Evolutionary conservation across 306 rosid species (phyloP), one percentile per base, ranked within the genome.

Genomic region (Abrus pulchellus): DNA sequence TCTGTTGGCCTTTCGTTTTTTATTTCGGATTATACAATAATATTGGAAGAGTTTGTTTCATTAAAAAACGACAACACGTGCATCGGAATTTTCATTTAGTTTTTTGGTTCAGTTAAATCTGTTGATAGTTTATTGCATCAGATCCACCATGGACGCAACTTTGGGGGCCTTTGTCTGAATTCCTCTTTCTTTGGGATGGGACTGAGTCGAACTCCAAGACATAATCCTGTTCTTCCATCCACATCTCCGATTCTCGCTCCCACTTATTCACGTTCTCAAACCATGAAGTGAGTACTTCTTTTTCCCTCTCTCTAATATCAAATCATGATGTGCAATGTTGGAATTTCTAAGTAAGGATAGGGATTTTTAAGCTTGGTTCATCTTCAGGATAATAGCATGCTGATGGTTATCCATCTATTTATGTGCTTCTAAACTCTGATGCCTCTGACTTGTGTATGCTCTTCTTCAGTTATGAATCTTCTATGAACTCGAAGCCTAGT

Each of bases 261-360:
- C 77, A 62, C 54, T 64, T 74, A 32, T 73, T 83, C 88, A 68
- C 66, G 27, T 65, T 76, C 88, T 71, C 74, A 70, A 86, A 80
- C 84, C 86, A 89, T 91, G 94, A 89, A 81, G 97, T 89, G 56
- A 87, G 92, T 76, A 2, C 12, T 20, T 75, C 64, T 80, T 10
- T 52, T 5, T 44, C 59, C 32, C 54, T 54, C 64, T 36, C 61
- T 64, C 72, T 7, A 3, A 33, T 77, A 20, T 20, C 20, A 20
- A 20, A 20, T 20, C 20, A 20, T 20, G 20, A 36, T 77, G 28
- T 52, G 64, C 5, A 52, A 38, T 34, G 30, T 30, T 76, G 53
- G 50, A 20, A 38, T 63, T 59, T 59, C 33, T 53, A 53, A 36
- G 8, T 48, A 2, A 7, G 66, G 63, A 53, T 40, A 20, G 3